A percentile compares a stretch with the other conserved stretches of the same genome.
Evolutionary conservation across 2,329 filamentous ascomycete genomes (phyloP).

Genomic region (Cordyceps cateniannulata): DNA sequence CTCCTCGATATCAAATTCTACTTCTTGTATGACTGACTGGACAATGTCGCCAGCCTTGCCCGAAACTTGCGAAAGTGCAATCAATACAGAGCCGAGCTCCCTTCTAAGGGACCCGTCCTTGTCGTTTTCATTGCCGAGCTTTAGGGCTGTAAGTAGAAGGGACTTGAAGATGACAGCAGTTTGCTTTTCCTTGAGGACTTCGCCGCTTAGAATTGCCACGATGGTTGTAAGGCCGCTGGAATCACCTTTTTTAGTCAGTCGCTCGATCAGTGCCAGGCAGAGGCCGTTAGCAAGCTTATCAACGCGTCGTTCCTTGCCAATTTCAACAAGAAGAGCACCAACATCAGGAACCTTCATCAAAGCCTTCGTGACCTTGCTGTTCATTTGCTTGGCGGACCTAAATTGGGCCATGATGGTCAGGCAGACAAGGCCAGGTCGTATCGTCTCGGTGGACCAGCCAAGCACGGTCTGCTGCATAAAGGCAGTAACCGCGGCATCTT

Average conservation of each 20-base stretch:
- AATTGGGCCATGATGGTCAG: slow-evolving; percentile 77
- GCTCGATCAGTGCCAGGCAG: slow-evolving; percentile 58
- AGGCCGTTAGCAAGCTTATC: slow-evolving; percentile 67
- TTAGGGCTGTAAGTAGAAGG: slow-evolving; percentile 54
- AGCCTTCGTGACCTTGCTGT: slow-evolving; percentile 62
- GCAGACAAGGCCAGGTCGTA: slow-evolving; percentile 68
- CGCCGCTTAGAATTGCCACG: slow-evolving; percentile 53
- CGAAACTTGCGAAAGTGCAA: slow-evolving; percentile 55
- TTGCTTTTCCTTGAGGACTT: slow-evolving; percentile 57
- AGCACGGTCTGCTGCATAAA: slow-evolving; percentile 83
- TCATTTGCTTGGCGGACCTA: slow-evolving; percentile 62
- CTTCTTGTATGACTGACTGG: slow-evolving; percentile 57
- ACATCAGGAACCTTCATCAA: slow-evolving; percentile 59
- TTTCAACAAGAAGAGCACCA: slow-evolving; percentile 50
- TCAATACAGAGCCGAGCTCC: slow-evolving; percentile 60
- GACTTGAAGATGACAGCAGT: slow-evolving; percentile 59
- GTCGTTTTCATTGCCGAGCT: slow-evolving; percentile 49
- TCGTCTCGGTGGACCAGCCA: slow-evolving; percentile 69
- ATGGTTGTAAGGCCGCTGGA: slow-evolving; percentile 51
- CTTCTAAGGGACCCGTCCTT: slow-evolving; percentile 51
- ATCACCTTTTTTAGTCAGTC: slow-evolving; percentile 54
- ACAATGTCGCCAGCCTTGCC: slow-evolving; percentile 57
- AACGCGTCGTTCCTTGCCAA: slow-evolving; percentile 59
- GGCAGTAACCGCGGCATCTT: slow-evolving; percentile 72
- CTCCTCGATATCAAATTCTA: slow-evolving; percentile 65